Conservation (phyloP, 192 early-diverging fungal genomes). For the Rhizoclosmatium sp. region DNA sequence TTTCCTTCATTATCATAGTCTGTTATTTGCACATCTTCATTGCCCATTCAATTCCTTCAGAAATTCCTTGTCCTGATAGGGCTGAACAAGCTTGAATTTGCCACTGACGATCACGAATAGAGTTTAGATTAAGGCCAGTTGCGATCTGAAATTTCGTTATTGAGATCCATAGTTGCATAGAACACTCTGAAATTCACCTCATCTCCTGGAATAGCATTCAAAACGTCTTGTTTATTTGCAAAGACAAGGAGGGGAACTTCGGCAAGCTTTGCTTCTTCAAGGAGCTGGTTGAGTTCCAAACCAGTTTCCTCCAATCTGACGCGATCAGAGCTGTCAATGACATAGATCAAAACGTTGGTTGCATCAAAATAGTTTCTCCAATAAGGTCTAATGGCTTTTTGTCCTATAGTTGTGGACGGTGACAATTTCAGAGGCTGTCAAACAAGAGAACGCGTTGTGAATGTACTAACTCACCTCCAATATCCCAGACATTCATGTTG, state of each 20-base stretch:
- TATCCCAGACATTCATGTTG: conserved; percentile 72
- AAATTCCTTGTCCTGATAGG: conserved; percentile 56
- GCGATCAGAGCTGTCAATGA: conserved; percentile 93
- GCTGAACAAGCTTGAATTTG: conserved; percentile 69
- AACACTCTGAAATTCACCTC: conserved; percentile 44
- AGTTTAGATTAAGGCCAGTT: conserved; percentile 59
- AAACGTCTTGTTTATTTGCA: conserved; percentile 98
- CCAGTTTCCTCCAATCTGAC: conserved; percentile 81
- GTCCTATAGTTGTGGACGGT: conserved; percentile 45
- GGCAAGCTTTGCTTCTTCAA: conserved; percentile 88
- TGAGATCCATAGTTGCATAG: background rate
- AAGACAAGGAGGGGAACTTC: conserved; percentile 93
- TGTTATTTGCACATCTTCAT: conserved; percentile 48
- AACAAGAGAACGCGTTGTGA: background rate
- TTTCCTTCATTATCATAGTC: background rate
- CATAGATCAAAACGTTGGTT: conserved; percentile 82
- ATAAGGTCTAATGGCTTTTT: conserved; percentile 63
- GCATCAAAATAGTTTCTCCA: conserved; percentile 72
- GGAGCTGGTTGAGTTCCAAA: conserved; percentile 75
- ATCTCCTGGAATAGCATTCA: conserved; percentile 56
- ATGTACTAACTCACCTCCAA: conserved; percentile 49
- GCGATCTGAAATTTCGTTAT: conserved; percentile 53
- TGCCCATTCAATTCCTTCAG: conserved; percentile 70
- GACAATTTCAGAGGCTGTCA: background rate
- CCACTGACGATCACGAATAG: conserved; percentile 66